Evolutionary conservation across 352 stramenopile species (phyloP).

Genomic region (Elongisporangium prolatum): DNA sequence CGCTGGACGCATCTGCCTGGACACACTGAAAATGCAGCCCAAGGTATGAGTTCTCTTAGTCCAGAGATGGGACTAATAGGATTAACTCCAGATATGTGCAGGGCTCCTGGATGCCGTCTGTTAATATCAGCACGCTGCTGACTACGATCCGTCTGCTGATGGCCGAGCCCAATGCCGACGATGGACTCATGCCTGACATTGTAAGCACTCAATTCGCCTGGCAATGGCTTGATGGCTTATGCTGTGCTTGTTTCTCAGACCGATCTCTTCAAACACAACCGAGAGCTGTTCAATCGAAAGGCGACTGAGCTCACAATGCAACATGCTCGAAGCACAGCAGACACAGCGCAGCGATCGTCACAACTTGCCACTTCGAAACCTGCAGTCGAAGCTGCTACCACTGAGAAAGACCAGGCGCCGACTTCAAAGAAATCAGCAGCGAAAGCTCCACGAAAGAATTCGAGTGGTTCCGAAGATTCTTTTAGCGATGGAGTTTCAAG

Average conservation of each 20-base stretch:
- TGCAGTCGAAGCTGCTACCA: slow-evolving; percentile 7
- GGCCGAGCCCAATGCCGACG: slow-evolving; percentile 87
- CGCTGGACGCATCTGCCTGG: slow-evolving; percentile 84
- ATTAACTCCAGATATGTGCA: slow-evolving; percentile 7
- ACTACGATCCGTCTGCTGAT: slow-evolving; percentile 90
- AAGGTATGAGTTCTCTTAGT: slow-evolving; percentile 60
- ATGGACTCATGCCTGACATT: slow-evolving; percentile 89
- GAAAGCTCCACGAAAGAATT: neutral
- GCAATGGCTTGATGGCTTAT: neutral
- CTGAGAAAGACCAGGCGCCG: slow-evolving; percentile 1
- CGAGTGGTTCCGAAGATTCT: slow-evolving; percentile 19
- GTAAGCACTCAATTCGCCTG: slow-evolving; percentile 19
- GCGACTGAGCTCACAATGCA: slow-evolving; percentile 54
- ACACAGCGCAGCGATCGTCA: slow-evolving; percentile 3
- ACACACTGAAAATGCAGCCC: slow-evolving; percentile 90
- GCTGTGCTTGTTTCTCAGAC: slow-evolving; percentile 25
- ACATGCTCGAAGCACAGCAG: slow-evolving; percentile 23
- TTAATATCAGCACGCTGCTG: slow-evolving; percentile 89
- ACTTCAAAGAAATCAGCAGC: neutral
- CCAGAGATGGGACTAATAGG: too few relatives aligned
- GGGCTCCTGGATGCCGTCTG: slow-evolving; percentile 88
- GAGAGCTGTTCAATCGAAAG: slow-evolving; percentile 62
- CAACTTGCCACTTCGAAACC: neutral
- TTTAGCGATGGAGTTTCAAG: slow-evolving; percentile 38
- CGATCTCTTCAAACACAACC: slow-evolving; percentile 75